Conservation (phyloP, 208 protist species). For the Leishmania braziliensis region DNA sequence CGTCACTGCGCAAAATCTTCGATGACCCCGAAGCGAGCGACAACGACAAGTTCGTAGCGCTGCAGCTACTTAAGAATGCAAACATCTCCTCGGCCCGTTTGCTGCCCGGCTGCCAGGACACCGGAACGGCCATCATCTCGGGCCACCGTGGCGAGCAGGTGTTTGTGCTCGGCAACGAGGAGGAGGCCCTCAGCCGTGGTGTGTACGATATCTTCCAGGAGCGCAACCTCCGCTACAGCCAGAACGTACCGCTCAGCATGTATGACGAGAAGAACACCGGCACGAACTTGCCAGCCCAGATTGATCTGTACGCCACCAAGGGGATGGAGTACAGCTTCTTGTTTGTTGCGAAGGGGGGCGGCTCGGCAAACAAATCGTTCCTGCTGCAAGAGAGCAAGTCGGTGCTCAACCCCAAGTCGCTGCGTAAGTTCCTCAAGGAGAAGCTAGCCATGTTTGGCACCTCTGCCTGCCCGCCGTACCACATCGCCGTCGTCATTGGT, state of each 20-base stretch:
- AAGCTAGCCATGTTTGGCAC: slow-evolving; percentile 95
- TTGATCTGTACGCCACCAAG: slow-evolving; percentile 95
- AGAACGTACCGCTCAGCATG: slow-evolving; percentile 95
- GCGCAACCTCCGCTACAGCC: slow-evolving; percentile 96
- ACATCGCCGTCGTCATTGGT: slow-evolving; percentile 96
- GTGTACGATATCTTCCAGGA: slow-evolving; percentile 95
- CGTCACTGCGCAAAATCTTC: slow-evolving; percentile 94
- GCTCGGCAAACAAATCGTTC: slow-evolving; percentile 98
- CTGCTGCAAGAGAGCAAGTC: slow-evolving; percentile 97
- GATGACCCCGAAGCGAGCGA: slow-evolving; percentile 95
- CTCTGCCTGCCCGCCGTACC: slow-evolving; percentile 98
- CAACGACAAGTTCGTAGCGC: slow-evolving; percentile 97
- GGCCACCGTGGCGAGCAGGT: slow-evolving; percentile 97
- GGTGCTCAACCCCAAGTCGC: slow-evolving; percentile 92
- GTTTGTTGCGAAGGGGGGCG: slow-evolving; percentile 98
- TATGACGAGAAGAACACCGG: slow-evolving; percentile 97
- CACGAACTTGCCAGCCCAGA: slow-evolving; percentile 97
- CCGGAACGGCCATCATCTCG: slow-evolving; percentile 96
- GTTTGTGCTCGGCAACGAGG: slow-evolving; percentile 94
- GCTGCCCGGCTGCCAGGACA: slow-evolving; percentile 96
- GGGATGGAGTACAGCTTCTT: slow-evolving; percentile 96
- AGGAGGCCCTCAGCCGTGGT: slow-evolving; percentile 92
- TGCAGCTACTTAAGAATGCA: slow-evolving; percentile 97
- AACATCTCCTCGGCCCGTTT: slow-evolving; percentile 92
- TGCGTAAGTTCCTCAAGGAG: slow-evolving; percentile 93